Conservation (phyloP, 805 yeast genomes). For the Suhomyces kilbournensis region DNA sequence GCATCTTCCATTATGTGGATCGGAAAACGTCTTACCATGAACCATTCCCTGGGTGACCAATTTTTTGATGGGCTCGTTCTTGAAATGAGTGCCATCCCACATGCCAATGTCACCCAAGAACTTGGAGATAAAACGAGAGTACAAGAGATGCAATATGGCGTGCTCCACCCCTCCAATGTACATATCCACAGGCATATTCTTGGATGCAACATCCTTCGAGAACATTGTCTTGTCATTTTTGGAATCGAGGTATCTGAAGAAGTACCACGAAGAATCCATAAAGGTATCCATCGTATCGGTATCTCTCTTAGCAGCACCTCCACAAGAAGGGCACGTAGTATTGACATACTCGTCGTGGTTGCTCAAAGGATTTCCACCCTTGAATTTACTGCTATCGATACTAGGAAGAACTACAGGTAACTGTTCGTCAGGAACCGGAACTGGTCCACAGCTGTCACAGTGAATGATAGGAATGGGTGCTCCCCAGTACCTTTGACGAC, state of each 20-base stretch:
- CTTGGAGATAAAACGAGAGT: slow-evolving; percentile 82
- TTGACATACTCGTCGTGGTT: slow-evolving; percentile 65
- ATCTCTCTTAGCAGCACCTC: slow-evolving; percentile 71
- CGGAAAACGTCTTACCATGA: slow-evolving; percentile 78
- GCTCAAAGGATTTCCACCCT: slow-evolving; percentile 64
- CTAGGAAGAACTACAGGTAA: slow-evolving; percentile 81
- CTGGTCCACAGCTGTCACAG: slow-evolving; percentile 82
- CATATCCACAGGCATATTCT: slow-evolving; percentile 77
- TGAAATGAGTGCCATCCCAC: slow-evolving; percentile 58
- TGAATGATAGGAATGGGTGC: slow-evolving; percentile 96
- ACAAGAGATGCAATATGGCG: slow-evolving; percentile 87
- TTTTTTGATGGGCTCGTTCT: slow-evolving; percentile 78
- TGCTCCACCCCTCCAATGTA: slow-evolving; percentile 97
- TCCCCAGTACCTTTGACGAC: slow-evolving; percentile 97
- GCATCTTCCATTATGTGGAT: slow-evolving; percentile 71
- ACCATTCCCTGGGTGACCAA: slow-evolving; percentile 98
- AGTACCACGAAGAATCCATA: slow-evolving; percentile 98
- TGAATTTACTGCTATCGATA: slow-evolving; percentile 49
- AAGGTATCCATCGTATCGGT: slow-evolving; percentile 99
- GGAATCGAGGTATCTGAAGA: slow-evolving; percentile 78
- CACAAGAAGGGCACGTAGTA: slow-evolving; percentile 80
- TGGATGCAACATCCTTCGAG: slow-evolving; percentile 44
- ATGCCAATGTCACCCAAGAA: slow-evolving; percentile 63
- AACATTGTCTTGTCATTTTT: slow-evolving; percentile 59
- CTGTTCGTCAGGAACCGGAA: slow-evolving; percentile 85